Conservation (phyloP, 768 basidiomycete genomes). For the Pulveroboletus sp. region DNA sequence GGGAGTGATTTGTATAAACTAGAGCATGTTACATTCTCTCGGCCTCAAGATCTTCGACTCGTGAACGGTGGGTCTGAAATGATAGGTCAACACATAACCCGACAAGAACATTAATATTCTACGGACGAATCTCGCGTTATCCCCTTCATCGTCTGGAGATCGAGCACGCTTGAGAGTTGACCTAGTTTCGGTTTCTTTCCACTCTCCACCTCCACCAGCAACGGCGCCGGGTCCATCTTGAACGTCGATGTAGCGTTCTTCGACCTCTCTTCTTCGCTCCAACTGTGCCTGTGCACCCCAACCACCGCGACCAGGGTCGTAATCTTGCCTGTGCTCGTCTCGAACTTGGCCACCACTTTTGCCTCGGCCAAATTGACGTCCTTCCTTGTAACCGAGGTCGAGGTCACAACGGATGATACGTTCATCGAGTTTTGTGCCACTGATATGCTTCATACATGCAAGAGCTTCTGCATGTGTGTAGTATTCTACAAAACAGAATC, state of each 20-base stretch:
- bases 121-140: constrained; percentile 54
- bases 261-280: constrained; percentile 76
- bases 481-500: constrained; percentile 96
- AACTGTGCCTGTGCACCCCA: constrained; percentile 89
- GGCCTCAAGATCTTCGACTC: constrained; percentile 61
- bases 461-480: constrained; percentile 94
- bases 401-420: constrained; percentile 97
- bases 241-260: constrained; percentile 82
- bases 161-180: constrained; percentile 61
- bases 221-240: constrained; percentile 78
- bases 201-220: constrained; percentile 82
- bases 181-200: constrained; percentile 65
- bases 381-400: constrained; percentile 95
- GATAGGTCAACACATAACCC: constrained; percentile 5
- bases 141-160: constrained; percentile 78
- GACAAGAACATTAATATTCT: background rate
- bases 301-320: constrained; percentile 93
- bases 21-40: constrained; percentile 61
- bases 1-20: constrained; percentile 19
- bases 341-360: constrained; percentile 96
- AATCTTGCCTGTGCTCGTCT: constrained; percentile 96
- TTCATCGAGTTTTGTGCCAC: constrained; percentile 98
- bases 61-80: constrained; percentile 54
- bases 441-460: constrained; percentile 89
- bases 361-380: constrained; percentile 94